Base-by-base conservation (phyloP, 805 yeast genomes). In the Saturnispora gosingensis region DNA sequence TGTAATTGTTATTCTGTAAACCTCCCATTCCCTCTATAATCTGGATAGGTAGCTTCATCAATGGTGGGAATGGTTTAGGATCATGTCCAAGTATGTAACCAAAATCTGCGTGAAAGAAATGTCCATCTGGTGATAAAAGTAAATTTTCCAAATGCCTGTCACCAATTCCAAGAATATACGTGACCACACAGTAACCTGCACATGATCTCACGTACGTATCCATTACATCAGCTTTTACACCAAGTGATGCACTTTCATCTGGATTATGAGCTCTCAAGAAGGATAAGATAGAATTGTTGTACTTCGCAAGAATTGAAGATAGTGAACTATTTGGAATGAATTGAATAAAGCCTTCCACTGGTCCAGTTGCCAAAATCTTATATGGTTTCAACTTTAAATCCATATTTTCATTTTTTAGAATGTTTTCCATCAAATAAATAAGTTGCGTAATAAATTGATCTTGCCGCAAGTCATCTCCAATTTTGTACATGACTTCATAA, bases 21-120 rank as follows among this genome's bases (percentile, higher is more conserved):
- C 98, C 99, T 2, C 99, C 99, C 88, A 93, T 93, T 0, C 97
- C 98, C 58, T 93, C 99, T 42, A 93, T 86, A 16, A 93, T 85
- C 67, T 93, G 99, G 42, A 93, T 93, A 0, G 99, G 99, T 38
- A 93, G 71, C 63, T 93, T 93, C 97, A 93, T 93, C 69, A 91
- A 74, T 1, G 99, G 99, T 13, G 99, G 98, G 69, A 93, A 93
- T 13, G 98, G 98, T 65, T 93, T 93, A 2, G 99, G 99, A 66
- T 93, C 99, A 49, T 90, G 83, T 0, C 99, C 99, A 50, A 93
- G 71, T 47, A 93, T 91, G 62, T 93, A 93, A 1, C 99, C 99
- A 67, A 88, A 93, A 68, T 93, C 99, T 1, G 96, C 97, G 68
- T 93, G 99, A 79, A 95, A 91, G 64, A 93, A 93, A 59, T 82